These are phyloP conservation scores for Agrostemma githago DNA, from an alignment of 148 eudicot species.

Conservation along the genomic window DNA sequence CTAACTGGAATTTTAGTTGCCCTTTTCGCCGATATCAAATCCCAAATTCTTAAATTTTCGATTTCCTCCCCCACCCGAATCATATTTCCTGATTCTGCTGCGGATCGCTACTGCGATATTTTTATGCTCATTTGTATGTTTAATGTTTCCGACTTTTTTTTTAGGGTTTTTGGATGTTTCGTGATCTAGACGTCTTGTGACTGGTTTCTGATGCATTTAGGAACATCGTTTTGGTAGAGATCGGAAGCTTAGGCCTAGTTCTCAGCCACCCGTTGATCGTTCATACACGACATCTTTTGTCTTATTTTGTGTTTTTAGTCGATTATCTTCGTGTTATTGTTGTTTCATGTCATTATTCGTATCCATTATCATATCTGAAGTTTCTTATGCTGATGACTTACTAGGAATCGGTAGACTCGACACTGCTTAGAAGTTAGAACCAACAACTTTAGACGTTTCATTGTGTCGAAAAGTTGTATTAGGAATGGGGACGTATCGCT, in stretches of 20 bases:
- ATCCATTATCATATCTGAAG: background rate
- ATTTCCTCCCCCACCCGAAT: background rate
- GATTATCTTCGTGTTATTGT: no score
- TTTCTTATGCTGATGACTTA: background rate
- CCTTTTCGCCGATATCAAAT: no score
- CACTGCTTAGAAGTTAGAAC: background rate
- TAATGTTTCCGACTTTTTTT: background rate
- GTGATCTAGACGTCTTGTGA: background rate
- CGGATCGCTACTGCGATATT: background rate
- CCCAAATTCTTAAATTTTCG: no score
- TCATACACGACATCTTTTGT: no score
- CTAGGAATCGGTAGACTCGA: background rate
- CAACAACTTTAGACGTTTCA: background rate
- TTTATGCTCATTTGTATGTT: background rate
- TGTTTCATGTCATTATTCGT: no score
- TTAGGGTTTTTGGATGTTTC: background rate
- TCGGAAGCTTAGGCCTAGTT: background rate
- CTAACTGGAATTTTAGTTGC: background rate
- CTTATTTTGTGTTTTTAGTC: no score
- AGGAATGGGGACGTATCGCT: conserved; percentile 36
- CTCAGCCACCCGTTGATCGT: no score
- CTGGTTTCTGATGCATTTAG: conserved; percentile 5
- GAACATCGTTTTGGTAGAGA: background rate
- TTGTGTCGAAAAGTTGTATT: background rate
- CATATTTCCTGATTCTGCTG: background rate